Conservation (phyloP, 106 monocot genomes). For the Acorus gramineus region DNA sequence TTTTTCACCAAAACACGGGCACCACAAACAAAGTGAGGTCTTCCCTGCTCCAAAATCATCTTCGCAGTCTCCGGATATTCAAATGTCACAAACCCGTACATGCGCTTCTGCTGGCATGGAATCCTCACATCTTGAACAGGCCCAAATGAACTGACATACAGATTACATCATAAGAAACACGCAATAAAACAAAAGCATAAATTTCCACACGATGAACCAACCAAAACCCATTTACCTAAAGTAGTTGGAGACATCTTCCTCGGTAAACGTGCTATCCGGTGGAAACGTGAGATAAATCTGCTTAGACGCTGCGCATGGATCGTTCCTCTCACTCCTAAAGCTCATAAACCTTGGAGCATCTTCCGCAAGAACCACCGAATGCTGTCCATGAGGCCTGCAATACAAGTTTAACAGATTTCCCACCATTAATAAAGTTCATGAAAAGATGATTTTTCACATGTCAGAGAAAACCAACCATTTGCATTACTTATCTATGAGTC, state of each 20-base stretch:
- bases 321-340: conserved; percentile 21
- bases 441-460: too few relatives aligned
- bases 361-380: conserved; percentile 47
- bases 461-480: too few relatives aligned
- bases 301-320: conserved; percentile 17
- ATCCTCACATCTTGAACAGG: conserved; percentile 77
- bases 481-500: conserved; percentile 58
- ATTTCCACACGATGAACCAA: neutral
- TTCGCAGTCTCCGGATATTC: conserved; percentile 50
- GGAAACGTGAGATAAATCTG: conserved; percentile 94
- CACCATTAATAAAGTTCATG: too few relatives aligned
- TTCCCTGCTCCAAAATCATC: conserved; percentile 33
- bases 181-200: neutral
- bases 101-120: conserved; percentile 59
- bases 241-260: conserved; percentile 65
- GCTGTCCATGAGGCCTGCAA: conserved; percentile 72
- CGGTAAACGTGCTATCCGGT: conserved; percentile 63
- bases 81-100: conserved; percentile 97
- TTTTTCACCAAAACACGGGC: conserved; percentile 72
- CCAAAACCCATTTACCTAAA: conserved; percentile 40
- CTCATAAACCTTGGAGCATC: conserved; percentile 41
- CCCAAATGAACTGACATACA: conserved; percentile 46
- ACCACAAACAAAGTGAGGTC: conserved; percentile 66
- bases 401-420: too few relatives aligned
- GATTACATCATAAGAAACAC: neutral